These are phyloP conservation scores for Ophiostoma ulmi DNA, from an alignment of 2,329 filamentous ascomycete species.

Conservation along the genomic window DNA sequence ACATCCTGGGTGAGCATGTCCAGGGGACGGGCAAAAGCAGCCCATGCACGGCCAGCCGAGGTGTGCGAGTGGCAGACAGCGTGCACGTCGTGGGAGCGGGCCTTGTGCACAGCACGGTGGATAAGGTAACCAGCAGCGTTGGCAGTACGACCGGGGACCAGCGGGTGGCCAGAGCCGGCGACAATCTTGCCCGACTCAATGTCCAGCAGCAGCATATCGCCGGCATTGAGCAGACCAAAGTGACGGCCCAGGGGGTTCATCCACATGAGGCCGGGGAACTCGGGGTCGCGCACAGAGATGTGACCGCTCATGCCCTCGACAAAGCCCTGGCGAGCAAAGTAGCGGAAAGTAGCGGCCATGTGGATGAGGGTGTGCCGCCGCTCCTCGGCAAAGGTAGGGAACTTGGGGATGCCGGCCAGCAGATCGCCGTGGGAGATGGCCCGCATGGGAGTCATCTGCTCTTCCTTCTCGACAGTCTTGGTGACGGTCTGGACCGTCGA, in stretches of 20 bases:
- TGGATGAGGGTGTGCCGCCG: conserved; percentile 56
- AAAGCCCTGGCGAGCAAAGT: conserved; percentile 56
- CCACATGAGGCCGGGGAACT: conserved; percentile 53
- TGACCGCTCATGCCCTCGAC: conserved; percentile 59
- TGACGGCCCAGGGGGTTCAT: conserved; percentile 56
- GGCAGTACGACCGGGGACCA: conserved; percentile 50
- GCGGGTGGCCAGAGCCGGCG: conserved; percentile 36
- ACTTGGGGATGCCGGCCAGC: conserved; percentile 38
- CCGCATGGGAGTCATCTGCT: conserved; percentile 29
- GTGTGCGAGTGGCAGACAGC: conserved; percentile 56
- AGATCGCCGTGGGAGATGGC: conserved; percentile 33
- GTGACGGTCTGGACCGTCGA: conserved; percentile 11
- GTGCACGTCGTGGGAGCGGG: conserved; percentile 48
- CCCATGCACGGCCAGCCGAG: conserved; percentile 53
- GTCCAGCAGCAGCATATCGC: conserved; percentile 52
- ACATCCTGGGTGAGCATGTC: conserved; percentile 58
- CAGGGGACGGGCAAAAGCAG: conserved; percentile 47
- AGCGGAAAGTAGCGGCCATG: conserved; percentile 55
- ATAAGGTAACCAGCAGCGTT: conserved; percentile 58
- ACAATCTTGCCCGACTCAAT: conserved; percentile 51
- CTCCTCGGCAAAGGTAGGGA: conserved; percentile 40
- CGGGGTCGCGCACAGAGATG: conserved; percentile 56
- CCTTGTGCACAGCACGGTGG: conserved; percentile 53
- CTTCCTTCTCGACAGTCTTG: conserved; percentile 20
- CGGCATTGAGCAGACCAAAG: conserved; percentile 53